Evolutionary conservation across 331 rosid genomes (phyloP).

Genomic region (Phaseolus coccineus): DNA sequence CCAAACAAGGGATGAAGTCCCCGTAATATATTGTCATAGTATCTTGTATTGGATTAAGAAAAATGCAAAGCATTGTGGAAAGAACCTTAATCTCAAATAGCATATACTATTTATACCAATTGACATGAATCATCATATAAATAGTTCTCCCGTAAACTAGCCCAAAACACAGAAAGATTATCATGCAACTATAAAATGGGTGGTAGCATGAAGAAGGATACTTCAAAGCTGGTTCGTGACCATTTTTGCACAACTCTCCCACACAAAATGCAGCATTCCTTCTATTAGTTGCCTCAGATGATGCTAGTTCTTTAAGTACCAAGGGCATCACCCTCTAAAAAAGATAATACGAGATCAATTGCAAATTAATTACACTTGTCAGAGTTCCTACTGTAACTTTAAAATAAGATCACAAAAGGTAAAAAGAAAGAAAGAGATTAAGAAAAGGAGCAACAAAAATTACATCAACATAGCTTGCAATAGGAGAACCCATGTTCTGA

Average conservation of each 20-base stretch:
- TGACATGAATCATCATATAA: conserved; percentile 16
- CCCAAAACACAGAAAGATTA: conserved; percentile 16
- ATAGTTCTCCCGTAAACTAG: neutral
- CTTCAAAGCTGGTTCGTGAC: conserved; percentile 83
- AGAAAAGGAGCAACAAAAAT: conserved; percentile 19
- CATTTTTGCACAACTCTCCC: conserved; percentile 96
- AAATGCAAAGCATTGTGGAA: conserved; percentile 34
- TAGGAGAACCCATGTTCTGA: conserved; percentile 98
- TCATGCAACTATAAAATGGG: conserved; percentile 10
- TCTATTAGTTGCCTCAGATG: conserved; percentile 91
- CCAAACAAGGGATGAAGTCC: conserved; percentile 94
- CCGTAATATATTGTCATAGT: conserved; percentile 76
- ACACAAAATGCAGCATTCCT: conserved; percentile 99
- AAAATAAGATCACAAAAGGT: conserved; percentile 22
- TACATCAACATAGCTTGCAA: conserved; percentile 86
- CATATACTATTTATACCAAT: conserved; percentile 10
- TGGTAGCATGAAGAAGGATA: conserved; percentile 57
- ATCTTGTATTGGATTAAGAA: conserved; percentile 67
- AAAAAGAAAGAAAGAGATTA: neutral
- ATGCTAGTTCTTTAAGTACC: conserved; percentile 84
- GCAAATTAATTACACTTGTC: conserved; percentile 42
- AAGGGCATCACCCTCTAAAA: conserved; percentile 87
- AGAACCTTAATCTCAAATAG: conserved; percentile 37
- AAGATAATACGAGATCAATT: conserved; percentile 36
- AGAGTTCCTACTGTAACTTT: neutral